Conservation (phyloP, 345 rosid species). For the Hibiscus trionum region DNA sequence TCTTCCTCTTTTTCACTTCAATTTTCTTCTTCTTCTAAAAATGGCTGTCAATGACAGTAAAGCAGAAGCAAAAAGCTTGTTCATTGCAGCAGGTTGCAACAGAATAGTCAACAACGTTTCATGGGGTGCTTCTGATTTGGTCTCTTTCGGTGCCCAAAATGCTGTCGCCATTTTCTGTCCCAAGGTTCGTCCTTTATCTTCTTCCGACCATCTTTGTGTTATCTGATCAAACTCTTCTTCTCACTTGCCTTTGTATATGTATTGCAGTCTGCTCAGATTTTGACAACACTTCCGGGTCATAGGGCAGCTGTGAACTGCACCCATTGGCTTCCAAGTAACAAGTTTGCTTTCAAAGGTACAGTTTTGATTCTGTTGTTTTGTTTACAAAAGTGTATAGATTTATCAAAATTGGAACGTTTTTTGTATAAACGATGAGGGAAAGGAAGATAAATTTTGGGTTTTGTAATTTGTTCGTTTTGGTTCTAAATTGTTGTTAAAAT, state of each 20-base stretch:
- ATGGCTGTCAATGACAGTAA: conserved; percentile 15
- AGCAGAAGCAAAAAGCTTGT: conserved; percentile 48
- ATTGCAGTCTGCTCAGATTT: conserved; percentile 67
- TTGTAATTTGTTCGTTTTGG: not conserved
- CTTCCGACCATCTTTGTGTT: not conserved
- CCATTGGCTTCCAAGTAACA: conserved; percentile 72
- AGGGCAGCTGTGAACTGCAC: conserved; percentile 80
- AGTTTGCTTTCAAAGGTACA: conserved; percentile 72
- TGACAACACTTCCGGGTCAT: conserved; percentile 84
- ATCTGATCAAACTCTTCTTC: not conserved
- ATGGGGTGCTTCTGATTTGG: conserved; percentile 79
- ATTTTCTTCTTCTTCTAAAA: not conserved
- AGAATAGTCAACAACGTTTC: conserved; percentile 80
- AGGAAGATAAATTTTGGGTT: not conserved
- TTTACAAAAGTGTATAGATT: not conserved
- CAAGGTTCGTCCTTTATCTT: conserved; percentile 27
- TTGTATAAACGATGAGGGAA: not conserved
- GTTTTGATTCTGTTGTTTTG: not conserved
- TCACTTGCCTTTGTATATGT: not conserved
- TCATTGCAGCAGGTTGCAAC: conserved; percentile 93
- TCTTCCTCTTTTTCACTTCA: not conserved
- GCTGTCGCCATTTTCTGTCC: conserved; percentile 80
- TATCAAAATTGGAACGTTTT: not conserved
- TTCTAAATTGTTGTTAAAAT: not conserved
- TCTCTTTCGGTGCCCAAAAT: conserved; percentile 80